Evolutionary conservation across 2,329 filamentous ascomycete genomes (phyloP), one percentile per base, ranked within the genome.

Genomic region (Fusarium multiceps): DNA sequence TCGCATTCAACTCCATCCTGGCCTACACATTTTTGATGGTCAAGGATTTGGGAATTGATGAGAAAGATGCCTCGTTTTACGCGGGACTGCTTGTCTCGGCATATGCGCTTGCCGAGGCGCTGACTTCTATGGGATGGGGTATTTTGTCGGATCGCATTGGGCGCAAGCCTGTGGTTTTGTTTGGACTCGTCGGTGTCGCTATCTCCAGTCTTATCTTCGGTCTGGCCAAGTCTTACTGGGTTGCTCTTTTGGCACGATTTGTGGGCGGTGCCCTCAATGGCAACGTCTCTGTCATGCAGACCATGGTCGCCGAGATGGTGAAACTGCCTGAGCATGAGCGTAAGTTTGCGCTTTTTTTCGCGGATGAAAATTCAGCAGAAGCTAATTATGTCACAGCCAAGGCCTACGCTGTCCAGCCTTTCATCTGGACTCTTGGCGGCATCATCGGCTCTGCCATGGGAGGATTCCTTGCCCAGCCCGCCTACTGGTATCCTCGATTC

Each of bases 1-100:
- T 94, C 1, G 94, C 94, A 1, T 87, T 97, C 77, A 97, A 97
- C 79, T 97, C 93, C 18, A 97, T 98, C 74, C 91, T 91, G 32
- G 94, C 94, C 3, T 98, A 97, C 79, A 87, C 97, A 2, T 94
- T 94, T 2, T 89, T 93, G 75, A 97, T 97, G 94, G 89, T 93
- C 4, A 88, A 89, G 40, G 89, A 88, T 4, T 97, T 97, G 73
- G 90, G 92, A 64, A 90, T 97, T 25, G 85, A 90, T 45, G 81
- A 86, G 10, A 85, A 85, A 16, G 84, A 94, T 74, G 91, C 93
- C 37, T 93, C 94, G 2, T 79, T 97, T 43, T 97, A 96, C 76
- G 93, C 97, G 1, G 94, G 94, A 12, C 83, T 93, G 41, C 91
- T 97, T 59, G 94, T 93, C 1, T 96, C 93, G 4, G 88, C 92